Conservation (phyloP, 2,329 filamentous ascomycete genomes). For the Metarhizium rileyi region DNA sequence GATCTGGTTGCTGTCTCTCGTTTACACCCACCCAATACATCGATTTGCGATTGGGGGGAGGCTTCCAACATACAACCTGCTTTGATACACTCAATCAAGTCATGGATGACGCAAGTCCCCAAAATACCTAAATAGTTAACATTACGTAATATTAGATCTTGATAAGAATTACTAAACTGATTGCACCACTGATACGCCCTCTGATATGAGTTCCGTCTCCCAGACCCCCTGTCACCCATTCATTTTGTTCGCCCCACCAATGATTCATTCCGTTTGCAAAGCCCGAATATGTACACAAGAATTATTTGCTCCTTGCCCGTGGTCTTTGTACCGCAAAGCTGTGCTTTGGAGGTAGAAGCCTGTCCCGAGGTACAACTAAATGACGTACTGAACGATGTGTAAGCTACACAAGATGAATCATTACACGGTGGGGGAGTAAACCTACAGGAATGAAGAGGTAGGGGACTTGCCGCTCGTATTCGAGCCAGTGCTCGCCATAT, state of each 20-base stretch:
- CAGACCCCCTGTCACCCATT: not conserved
- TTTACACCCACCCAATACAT: too few species aligned
- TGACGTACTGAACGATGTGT: conserved; percentile 27
- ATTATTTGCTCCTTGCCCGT: not conserved
- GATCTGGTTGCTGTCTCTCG: not conserved
- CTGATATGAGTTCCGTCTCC: not conserved
- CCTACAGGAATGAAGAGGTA: conserved; percentile 72
- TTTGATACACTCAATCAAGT: too few species aligned
- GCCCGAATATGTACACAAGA: conserved; percentile 1
- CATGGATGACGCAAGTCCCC: too few species aligned
- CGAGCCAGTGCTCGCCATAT: conserved; percentile 73
- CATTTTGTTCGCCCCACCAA: not conserved
- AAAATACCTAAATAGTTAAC: not conserved
- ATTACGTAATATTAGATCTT: not conserved
- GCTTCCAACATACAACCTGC: too few species aligned
- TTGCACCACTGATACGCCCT: not conserved
- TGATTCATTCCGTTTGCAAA: not conserved
- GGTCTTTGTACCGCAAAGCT: not conserved
- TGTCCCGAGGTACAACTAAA: conserved; percentile 19
- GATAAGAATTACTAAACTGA: not conserved
- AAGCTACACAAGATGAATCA: too few species aligned
- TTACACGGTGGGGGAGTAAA: conserved; percentile 2
- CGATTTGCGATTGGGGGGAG: not conserved
- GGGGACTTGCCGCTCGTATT: conserved; percentile 70
- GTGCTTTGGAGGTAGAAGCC: not conserved